A percentile compares a stretch with the other conserved stretches of the same genome.
phyloP scores from a whole-genome alignment of 306 rosid genomes.

The Benincasa hispida region DNA sequence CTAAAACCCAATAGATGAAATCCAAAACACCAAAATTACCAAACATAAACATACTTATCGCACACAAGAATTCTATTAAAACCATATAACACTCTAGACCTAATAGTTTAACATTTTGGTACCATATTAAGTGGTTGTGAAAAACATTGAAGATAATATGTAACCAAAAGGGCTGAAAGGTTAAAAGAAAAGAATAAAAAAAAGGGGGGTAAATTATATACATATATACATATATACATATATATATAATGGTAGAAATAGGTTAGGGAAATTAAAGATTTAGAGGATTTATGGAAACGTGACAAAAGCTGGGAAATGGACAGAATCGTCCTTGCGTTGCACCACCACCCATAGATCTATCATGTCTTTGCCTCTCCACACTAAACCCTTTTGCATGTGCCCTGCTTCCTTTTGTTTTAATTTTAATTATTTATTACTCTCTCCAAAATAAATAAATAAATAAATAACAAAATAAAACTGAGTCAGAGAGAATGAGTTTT shows the following conservation, averaged over 20 bases:
- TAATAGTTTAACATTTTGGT: no score
- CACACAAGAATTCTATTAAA: no score
- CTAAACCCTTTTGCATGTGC: conserved; percentile 21
- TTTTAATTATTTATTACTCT: background rate
- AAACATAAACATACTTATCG: no score
- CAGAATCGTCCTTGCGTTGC: conserved; percentile 41
- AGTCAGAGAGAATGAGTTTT: conserved; percentile 5
- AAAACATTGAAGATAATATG: no score
- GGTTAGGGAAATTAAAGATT: background rate
- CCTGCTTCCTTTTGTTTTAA: background rate
- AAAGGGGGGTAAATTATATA: background rate
- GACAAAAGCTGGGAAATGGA: conserved; percentile 45
- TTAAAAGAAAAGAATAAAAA: background rate
- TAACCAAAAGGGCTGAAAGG: no score
- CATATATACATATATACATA: no score
- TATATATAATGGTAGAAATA: background rate
- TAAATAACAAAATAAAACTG: background rate
- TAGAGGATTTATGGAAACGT: conserved; percentile 14
- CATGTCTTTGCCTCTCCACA: conserved; percentile 15
- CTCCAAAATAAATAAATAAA: background rate
- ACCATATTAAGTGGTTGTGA: no score
- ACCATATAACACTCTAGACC: no score
- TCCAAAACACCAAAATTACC: no score
- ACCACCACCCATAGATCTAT: conserved; percentile 15
- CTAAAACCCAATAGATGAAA: no score